These are phyloP conservation scores for Castanospermum australe DNA, from an alignment of 306 rosid species.

Conservation along the genomic window DNA sequence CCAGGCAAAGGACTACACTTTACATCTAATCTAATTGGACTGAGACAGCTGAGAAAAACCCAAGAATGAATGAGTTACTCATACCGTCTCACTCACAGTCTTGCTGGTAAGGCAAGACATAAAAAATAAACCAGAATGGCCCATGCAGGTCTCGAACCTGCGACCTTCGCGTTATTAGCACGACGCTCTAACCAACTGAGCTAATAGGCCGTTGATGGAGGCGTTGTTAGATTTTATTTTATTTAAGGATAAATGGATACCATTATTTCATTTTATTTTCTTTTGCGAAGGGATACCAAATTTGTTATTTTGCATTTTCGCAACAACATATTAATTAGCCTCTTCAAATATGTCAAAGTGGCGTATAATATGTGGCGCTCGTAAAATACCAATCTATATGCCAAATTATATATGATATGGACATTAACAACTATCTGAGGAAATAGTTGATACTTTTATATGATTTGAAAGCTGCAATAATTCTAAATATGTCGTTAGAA, in stretches of 20 bases:
- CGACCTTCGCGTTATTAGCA: background rate
- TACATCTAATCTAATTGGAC: too few species aligned
- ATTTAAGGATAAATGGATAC: background rate
- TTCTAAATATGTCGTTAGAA: background rate
- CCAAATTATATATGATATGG: background rate
- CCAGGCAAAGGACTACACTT: too few species aligned
- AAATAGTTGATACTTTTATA: background rate
- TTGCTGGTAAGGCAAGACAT: too few species aligned
- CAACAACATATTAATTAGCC: too few species aligned
- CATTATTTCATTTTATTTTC: too few species aligned
- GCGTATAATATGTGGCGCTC: background rate
- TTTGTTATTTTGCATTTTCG: too few species aligned
- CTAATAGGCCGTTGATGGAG: background rate
- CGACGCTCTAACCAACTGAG: background rate
- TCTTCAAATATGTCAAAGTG: too few species aligned
- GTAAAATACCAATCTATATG: background rate
- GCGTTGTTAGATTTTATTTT: too few species aligned
- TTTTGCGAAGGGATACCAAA: too few species aligned
- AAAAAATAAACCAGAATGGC: background rate
- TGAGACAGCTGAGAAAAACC: too few species aligned
- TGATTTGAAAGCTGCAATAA: background rate
- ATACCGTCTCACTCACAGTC: too few species aligned
- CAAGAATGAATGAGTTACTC: too few species aligned
- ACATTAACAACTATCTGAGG: background rate
- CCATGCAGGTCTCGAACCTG: slow-evolving; percentile 12